phyloP scores from a whole-genome alignment of 139 green algal genomes.

The Klebsormidium nitens region DNA sequence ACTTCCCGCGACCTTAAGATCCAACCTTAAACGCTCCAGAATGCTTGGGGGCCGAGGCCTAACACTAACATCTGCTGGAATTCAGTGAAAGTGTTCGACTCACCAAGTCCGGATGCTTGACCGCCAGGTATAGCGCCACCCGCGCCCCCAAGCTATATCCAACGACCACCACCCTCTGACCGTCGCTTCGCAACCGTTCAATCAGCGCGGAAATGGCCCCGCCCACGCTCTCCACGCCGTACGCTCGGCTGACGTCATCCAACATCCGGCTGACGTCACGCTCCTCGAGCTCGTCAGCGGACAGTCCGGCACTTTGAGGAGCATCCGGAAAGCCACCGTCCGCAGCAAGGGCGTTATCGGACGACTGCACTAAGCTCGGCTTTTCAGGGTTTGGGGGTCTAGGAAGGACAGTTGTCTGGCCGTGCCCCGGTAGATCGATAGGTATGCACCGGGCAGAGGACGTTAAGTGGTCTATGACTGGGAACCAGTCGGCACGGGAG shows the following conservation, averaged over 20 bases:
- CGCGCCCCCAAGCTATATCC: conserved; percentile 46
- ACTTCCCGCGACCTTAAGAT: background rate
- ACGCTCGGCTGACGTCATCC: background rate
- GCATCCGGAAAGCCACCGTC: background rate
- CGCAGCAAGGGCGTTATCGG: background rate
- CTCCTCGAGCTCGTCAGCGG: conserved; percentile 2
- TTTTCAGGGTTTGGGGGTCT: background rate
- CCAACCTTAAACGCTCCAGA: background rate
- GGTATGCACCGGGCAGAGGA: conserved; percentile 21
- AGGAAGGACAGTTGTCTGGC: background rate
- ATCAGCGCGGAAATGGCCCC: conserved; percentile 21
- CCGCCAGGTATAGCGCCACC: conserved; percentile 32
- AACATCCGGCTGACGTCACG: background rate
- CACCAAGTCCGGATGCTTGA: background rate
- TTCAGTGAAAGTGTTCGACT: background rate
- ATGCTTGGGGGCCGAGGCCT: background rate
- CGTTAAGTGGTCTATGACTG: conserved; percentile 19
- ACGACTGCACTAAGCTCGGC: background rate
- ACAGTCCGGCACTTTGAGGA: conserved; percentile 2
- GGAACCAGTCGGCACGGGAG: conserved; percentile 24
- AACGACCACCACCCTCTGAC: conserved; percentile 17
- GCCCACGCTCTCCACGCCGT: conserved; percentile 14
- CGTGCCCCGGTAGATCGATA: conserved; percentile 43
- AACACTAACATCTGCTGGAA: background rate
- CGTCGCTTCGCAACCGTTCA: background rate